Base-by-base conservation (phyloP, 208 protist species). In the Acanthamoeba healyi region DNA sequence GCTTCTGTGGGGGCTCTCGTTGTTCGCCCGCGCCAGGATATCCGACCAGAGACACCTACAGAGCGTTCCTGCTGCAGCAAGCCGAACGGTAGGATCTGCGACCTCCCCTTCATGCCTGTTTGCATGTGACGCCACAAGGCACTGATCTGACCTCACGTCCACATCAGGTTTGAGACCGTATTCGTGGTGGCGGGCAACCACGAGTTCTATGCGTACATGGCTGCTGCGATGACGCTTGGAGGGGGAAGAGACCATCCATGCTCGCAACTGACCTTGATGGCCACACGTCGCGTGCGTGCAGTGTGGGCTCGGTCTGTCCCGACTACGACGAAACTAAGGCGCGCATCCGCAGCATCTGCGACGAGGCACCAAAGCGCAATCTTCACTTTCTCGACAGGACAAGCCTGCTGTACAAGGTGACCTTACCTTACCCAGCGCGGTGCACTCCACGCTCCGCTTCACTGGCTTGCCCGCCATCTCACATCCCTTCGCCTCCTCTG, bases 161-260 rank as follows among this genome's bases (percentile, higher is more conserved):
- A n/a, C 44, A 6, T 51, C 12, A 63, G 58, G n/a, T 94, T 94
- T 32, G 65, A 94, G 49, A 79, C 29, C 9, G 65, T 94, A 12
- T 84, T 94, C 34, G 40, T 94, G 26, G 15, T 94, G 19, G 89
- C 89, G 22, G 89, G 89, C 44, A 94, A 94, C 46, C 89, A 94
- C 70, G 89, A 94, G 89, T 77, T 84, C 70, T 77, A 94, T n/a
- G 40, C 51, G 81, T 89, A 65, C 26, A n/a, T 51, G 3, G 9
- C 19, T 49, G 58, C n/a, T n/a, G n/a, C n/a, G n/a, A n/a, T n/a
- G n/a, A n/a, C 14, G 51, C 15, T 10, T 15, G 14, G 14, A 51
- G 2, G 17, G 17, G 46, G 4, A 49, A 49, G 46, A 7, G 46
- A n/a, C n/a, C n/a, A 51, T 15, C 46, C 26, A 22, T 6, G 9